Conservation (phyloP, 2,329 filamentous ascomycete genomes). For the Claviceps maximensis region DNA sequence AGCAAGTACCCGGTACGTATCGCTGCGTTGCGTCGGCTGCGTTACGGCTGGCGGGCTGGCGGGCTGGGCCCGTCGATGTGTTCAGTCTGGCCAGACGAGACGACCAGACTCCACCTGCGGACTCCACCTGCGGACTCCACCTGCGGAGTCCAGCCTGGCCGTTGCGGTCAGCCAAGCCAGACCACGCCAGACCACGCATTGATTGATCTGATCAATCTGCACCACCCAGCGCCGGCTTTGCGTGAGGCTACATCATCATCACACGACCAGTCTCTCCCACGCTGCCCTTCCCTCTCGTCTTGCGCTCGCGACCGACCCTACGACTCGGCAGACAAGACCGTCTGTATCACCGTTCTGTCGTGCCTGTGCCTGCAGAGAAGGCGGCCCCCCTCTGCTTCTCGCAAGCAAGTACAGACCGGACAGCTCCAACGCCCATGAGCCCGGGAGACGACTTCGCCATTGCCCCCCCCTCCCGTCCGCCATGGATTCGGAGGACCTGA, state of each 20-base stretch:
- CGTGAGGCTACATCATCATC: no score
- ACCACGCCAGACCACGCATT: not conserved
- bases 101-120: no score
- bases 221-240: not conserved
- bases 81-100: no score
- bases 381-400: not conserved
- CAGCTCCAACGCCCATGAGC: slow-evolving; percentile 18
- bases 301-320: not conserved
- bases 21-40: no score
- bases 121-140: no score
- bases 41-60: no score
- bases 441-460: slow-evolving; percentile 22
- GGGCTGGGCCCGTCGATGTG: no score
- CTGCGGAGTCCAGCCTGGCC: no score
- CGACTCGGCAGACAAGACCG: no score
- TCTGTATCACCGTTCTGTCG: not conserved
- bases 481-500: slow-evolving; percentile 47
- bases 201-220: no score
- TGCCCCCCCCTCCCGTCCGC: slow-evolving; percentile 20
- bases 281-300: not conserved
- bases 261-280: not conserved
- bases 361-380: not conserved
- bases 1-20: no score
- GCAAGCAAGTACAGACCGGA: not conserved
- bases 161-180: no score